A percentile compares a stretch with the other conserved stretches of the same genome.
Conservation (phyloP, 2,329 filamentous ascomycete genomes). For the Fusarium mangiferae region DNA sequence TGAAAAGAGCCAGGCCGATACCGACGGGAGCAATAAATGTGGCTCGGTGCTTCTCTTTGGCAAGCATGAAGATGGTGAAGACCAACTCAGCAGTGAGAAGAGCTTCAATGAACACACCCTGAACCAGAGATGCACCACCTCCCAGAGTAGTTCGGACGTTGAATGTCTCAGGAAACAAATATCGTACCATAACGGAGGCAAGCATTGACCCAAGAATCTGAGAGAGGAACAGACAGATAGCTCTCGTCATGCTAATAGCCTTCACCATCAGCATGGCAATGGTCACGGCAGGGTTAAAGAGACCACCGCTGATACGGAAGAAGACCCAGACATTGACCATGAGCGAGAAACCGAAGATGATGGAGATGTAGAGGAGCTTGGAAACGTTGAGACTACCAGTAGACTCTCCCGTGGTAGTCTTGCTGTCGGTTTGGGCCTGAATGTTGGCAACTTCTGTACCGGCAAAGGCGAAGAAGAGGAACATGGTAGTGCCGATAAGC, state of each 20-base stretch:
- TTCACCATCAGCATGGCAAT: slow-evolving; percentile 63
- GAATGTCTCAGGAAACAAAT: slow-evolving; percentile 56
- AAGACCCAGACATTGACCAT: slow-evolving; percentile 61
- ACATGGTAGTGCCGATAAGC: slow-evolving; percentile 56
- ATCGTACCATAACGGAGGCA: slow-evolving; percentile 55
- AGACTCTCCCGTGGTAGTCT: slow-evolving; percentile 55
- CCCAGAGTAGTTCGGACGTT: slow-evolving; percentile 55
- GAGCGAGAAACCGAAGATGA: slow-evolving; percentile 56
- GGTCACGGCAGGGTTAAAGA: slow-evolving; percentile 56
- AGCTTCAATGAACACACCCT: slow-evolving; percentile 62
- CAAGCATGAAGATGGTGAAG: slow-evolving; percentile 63
- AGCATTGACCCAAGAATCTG: slow-evolving; percentile 61
- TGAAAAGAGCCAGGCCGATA: slow-evolving; percentile 59
- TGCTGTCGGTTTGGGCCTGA: slow-evolving; percentile 45
- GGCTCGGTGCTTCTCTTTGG: slow-evolving; percentile 59
- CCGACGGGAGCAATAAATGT: slow-evolving; percentile 61
- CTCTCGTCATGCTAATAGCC: slow-evolving; percentile 58
- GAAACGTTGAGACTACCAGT: slow-evolving; percentile 57
- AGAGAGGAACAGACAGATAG: slow-evolving; percentile 58
- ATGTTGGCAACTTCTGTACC: slow-evolving; percentile 55
- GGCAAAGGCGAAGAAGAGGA: slow-evolving; percentile 57
- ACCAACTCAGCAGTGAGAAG: slow-evolving; percentile 59
- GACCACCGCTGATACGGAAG: slow-evolving; percentile 56
- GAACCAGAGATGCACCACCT: slow-evolving; percentile 52
- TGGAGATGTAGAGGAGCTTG: slow-evolving; percentile 55